These are phyloP conservation scores for Cladophialophora psammophila DNA, from an alignment of 2,329 filamentous ascomycete species.

Conservation along the genomic window DNA sequence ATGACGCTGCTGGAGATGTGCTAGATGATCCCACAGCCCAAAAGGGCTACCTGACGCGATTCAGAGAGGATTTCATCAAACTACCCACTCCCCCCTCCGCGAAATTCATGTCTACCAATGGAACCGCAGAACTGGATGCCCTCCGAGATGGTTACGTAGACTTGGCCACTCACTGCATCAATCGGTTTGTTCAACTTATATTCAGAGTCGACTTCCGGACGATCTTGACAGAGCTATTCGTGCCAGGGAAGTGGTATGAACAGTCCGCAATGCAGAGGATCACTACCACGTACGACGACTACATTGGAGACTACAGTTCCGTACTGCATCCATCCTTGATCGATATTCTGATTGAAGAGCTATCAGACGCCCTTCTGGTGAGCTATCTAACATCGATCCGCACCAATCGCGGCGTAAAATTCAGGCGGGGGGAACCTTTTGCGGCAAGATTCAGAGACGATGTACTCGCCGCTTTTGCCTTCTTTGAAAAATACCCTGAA, in stretches of 20 bases:
- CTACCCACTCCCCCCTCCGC: slow-evolving; percentile 70
- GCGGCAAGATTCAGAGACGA: slow-evolving; percentile 94
- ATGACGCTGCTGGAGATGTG: slow-evolving; percentile 78
- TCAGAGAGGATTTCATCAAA: slow-evolving; percentile 81
- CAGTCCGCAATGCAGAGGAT: slow-evolving; percentile 90
- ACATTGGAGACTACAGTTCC: slow-evolving; percentile 83
- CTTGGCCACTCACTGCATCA: slow-evolving; percentile 90
- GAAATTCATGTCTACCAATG: slow-evolving; percentile 77
- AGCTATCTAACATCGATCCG: slow-evolving; percentile 83
- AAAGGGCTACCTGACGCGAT: slow-evolving; percentile 82
- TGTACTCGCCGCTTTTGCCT: slow-evolving; percentile 86
- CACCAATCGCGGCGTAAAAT: slow-evolving; percentile 83
- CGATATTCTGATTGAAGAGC: slow-evolving; percentile 91
- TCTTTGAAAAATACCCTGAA: slow-evolving; percentile 76
- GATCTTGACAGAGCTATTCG: slow-evolving; percentile 90
- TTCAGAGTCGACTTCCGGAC: slow-evolving; percentile 87
- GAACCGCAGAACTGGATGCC: slow-evolving; percentile 73
- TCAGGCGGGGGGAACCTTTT: slow-evolving; percentile 85
- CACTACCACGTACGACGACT: slow-evolving; percentile 93
- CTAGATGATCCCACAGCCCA: slow-evolving; percentile 74
- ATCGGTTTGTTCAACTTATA: slow-evolving; percentile 83
- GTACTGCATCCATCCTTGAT: slow-evolving; percentile 86
- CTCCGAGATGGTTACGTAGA: slow-evolving; percentile 94
- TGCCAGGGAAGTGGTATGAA: slow-evolving; percentile 79
- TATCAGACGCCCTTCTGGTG: slow-evolving; percentile 88